phyloP scores from a whole-genome alignment of 2,329 filamentous ascomycete species.

The Cladosporium phlei region DNA sequence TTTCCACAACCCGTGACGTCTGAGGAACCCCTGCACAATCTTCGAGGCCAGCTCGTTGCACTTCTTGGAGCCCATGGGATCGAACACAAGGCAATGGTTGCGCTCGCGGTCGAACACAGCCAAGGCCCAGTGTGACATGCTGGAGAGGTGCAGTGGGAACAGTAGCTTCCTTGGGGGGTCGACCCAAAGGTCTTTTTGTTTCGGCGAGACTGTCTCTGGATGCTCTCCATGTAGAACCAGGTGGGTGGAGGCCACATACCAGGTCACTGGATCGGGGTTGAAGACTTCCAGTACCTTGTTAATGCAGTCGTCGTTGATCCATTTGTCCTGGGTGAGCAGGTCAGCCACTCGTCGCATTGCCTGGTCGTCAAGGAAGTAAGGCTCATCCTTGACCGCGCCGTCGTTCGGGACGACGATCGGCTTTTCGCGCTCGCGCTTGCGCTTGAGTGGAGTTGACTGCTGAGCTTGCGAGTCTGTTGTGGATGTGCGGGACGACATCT shows the following conservation, averaged over 20 bases:
- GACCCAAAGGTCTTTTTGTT: not conserved
- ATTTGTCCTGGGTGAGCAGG: not conserved
- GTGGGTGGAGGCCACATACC: not conserved
- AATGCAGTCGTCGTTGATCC: not conserved
- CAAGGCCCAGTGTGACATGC: not conserved
- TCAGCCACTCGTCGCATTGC: not conserved
- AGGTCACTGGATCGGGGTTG: not conserved
- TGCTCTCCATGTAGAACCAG: not conserved
- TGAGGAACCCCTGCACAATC: not conserved
- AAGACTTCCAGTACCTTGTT: not conserved
- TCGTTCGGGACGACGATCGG: not conserved
- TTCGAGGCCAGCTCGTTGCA: not conserved
- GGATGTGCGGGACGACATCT: not conserved
- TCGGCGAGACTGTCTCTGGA: not conserved
- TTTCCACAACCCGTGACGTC: not conserved
- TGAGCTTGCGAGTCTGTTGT: not conserved
- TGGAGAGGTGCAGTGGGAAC: not conserved
- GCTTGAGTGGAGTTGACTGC: not conserved
- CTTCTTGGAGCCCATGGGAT: not conserved
- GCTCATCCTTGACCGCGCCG: not conserved
- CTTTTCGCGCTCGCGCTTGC: not conserved
- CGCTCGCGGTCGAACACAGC: not conserved
- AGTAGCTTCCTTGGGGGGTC: not conserved
- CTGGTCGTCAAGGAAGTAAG: not conserved
- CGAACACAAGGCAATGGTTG: not conserved